These are phyloP conservation scores for Pseudogymnoascus sp. DNA, from an alignment of 2,329 filamentous ascomycete species.

Conservation along the genomic window DNA sequence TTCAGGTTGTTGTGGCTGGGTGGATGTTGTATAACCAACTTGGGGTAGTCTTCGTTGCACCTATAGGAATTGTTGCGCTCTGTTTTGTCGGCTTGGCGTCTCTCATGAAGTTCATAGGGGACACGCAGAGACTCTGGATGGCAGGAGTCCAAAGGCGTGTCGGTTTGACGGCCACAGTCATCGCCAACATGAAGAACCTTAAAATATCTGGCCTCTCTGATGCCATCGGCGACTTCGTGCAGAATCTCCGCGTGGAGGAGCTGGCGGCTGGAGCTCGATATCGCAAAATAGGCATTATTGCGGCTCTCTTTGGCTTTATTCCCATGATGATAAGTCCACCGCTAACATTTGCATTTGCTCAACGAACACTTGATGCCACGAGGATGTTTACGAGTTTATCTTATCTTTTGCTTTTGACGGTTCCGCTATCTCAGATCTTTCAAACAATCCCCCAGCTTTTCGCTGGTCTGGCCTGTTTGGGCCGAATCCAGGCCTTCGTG, in stretches of 20 bases:
- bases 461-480: slow-evolving; percentile 19
- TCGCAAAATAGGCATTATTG: slow-evolving; percentile 1
- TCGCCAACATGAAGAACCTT: slow-evolving; percentile 33
- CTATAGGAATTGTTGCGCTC: slow-evolving; percentile 36
- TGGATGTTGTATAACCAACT: slow-evolving; percentile 25
- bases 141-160: slow-evolving; percentile 17
- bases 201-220: slow-evolving; percentile 33
- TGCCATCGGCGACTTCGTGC: slow-evolving; percentile 27
- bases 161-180: slow-evolving; percentile 18
- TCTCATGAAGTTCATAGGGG: slow-evolving; percentile 21
- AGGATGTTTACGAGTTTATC: slow-evolving; percentile 19
- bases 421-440: slow-evolving; percentile 18
- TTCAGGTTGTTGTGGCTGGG: slow-evolving; percentile 15
- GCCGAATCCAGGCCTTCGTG: slow-evolving; percentile 23
- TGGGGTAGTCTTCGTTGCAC: slow-evolving; percentile 39
- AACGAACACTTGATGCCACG: slow-evolving; percentile 15
- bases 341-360: slow-evolving; percentile 18
- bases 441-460: slow-evolving; percentile 18
- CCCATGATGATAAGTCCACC: slow-evolving; percentile 16
- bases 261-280: slow-evolving; percentile 23
- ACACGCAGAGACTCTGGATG: slow-evolving; percentile 26
- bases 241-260: slow-evolving; percentile 31
- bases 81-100: slow-evolving; percentile 21
- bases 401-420: slow-evolving; percentile 20
- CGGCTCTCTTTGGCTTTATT: slow-evolving; percentile 16